Conservation (phyloP, 805 yeast genomes). For the Yamadazyma phyllophila region DNA sequence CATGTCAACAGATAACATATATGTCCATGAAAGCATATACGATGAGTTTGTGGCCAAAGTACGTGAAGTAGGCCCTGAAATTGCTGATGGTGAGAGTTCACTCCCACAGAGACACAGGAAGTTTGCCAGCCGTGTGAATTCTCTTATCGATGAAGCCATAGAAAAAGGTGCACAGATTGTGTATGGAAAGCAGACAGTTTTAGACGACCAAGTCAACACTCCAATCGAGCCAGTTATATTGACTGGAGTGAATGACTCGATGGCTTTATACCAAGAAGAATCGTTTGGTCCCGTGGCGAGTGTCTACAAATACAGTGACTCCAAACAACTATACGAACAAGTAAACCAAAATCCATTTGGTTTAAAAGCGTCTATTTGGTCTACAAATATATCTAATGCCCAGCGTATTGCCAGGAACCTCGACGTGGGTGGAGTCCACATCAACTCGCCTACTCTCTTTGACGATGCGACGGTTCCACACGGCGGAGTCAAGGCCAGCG, state of each 20-base stretch:
- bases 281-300: constrained; percentile 45
- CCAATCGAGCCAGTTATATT: constrained; percentile 30
- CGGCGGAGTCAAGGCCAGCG: constrained; percentile 43
- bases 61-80: constrained; percentile 14
- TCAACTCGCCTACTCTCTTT: constrained; percentile 30
- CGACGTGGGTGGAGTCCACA: constrained; percentile 42
- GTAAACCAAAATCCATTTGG: constrained; percentile 34
- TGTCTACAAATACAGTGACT: constrained; percentile 24
- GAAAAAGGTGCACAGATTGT: constrained; percentile 35
- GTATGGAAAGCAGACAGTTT: constrained; percentile 16
- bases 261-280: constrained; percentile 31
- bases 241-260: constrained; percentile 25
- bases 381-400: constrained; percentile 32
- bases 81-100: constrained; percentile 16
- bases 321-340: constrained; percentile 17
- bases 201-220: background rate
- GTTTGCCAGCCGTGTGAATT: constrained; percentile 20
- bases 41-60: constrained; percentile 24
- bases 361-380: constrained; percentile 44
- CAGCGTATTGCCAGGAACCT: constrained; percentile 30
- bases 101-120: constrained; percentile 29
- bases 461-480: constrained; percentile 42
- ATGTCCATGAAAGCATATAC: constrained; percentile 33
- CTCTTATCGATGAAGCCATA: constrained; percentile 36
- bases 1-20: constrained; percentile 43